Evolutionary conservation across 768 basidiomycete species (phyloP).

Genomic region (Mycena amicta): DNA sequence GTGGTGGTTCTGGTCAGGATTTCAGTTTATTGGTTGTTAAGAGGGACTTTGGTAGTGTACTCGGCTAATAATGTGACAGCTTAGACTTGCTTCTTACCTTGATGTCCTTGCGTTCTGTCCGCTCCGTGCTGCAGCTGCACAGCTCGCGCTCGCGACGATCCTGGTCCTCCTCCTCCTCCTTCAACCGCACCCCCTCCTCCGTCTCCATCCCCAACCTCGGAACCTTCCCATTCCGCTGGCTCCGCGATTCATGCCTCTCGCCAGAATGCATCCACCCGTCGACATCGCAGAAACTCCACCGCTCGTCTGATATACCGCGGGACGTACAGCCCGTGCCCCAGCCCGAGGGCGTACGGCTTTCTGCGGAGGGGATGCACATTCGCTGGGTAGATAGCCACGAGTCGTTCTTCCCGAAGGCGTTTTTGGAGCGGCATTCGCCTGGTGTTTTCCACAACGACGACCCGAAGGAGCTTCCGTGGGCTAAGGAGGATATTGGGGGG

Average conservation of each 20-base stretch:
- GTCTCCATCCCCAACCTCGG: conserved; percentile 44
- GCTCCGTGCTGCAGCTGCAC: no score
- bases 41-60: no score
- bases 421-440: conserved; percentile 54
- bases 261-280: conserved; percentile 73
- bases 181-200: conserved; percentile 4
- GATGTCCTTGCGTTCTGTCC: no score
- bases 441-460: conserved; percentile 49
- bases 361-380: conserved; percentile 49
- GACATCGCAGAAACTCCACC: conserved; percentile 75
- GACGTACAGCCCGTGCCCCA: conserved; percentile 47
- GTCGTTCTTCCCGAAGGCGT: conserved; percentile 53
- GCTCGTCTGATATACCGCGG: conserved; percentile 63
- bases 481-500: conserved; percentile 36
- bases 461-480: conserved; percentile 48
- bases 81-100: no score
- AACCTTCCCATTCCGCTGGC: conserved; percentile 69
- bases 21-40: conserved; percentile 18
- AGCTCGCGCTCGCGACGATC: no score
- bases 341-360: conserved; percentile 42
- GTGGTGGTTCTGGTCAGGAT: conserved; percentile 27
- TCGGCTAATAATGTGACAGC: no score
- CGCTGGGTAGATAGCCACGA: conserved; percentile 63
- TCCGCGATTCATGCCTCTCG: conserved; percentile 85
- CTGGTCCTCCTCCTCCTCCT: no score